Base-by-base conservation (phyloP, 805 yeast species). In the Debaryomyces tyrocola region DNA sequence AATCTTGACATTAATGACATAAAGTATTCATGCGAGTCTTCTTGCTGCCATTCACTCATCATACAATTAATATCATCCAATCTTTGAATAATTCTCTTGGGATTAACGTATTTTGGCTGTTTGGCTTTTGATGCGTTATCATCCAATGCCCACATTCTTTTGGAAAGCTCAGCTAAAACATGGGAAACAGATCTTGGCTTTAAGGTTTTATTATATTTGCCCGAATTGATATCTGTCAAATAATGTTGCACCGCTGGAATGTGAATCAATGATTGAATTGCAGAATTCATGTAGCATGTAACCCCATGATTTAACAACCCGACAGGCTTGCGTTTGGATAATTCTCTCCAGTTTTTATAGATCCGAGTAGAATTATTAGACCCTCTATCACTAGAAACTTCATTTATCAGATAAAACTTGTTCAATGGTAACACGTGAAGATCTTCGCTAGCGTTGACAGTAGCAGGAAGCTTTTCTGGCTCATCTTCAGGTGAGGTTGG, bases 31-130 rank as follows among this genome's bases (percentile, higher is more conserved):
- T 94, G 99, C 0, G 96, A 87, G 67, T 94, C 99, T 66, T 94
- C 98, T 65, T 94, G 99, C 66, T 90, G 91, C 96, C 96, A 91
- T 63, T 85, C 94, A 38, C 90, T 83, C 96, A 91, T 90, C 96
- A 89, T 88, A 63, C 96, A 89, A 66, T 90, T 90, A 57, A 92
- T 89, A 57, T 89, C 96, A 41, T 79, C 87, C 47, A 88, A 71
- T 53, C 90, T 76, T 43, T 75, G 75, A 48, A 88, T 84, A 56
- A 90, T 74, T 58, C 79, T 81, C 55, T 82, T 82, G 8, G 96
- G 98, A 66, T 87, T 87, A 44, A 90, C 74, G 57, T 78, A 82
- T 49, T 75, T 71, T 40, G 58, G 62, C 41, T 38, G 40, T n/a
- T 39, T 41, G 18, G 47, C 66, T 60, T 40, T 64, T 3, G 28